phyloP scores from a whole-genome alignment of 345 rosid genomes.

The Cardamine occulta region DNA sequence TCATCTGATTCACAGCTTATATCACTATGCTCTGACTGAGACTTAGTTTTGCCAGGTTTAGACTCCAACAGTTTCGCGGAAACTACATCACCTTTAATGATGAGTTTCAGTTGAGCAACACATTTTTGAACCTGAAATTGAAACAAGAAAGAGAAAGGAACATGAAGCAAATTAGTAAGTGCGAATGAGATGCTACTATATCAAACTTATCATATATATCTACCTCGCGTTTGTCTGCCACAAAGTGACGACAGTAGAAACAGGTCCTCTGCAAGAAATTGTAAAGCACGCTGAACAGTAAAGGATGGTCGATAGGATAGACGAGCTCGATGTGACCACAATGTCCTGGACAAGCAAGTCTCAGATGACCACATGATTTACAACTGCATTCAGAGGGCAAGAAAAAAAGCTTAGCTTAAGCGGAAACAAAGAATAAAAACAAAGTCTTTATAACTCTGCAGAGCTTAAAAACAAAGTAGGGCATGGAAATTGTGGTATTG shows the following conservation, averaged over 20 bases:
- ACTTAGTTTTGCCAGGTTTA: neutral
- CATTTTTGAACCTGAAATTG: slow-evolving; percentile 60
- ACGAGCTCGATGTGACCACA: slow-evolving; percentile 89
- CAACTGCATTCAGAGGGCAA: slow-evolving; percentile 64
- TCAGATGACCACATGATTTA: slow-evolving; percentile 66
- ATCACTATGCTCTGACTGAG: neutral
- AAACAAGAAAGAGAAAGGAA: slow-evolving; percentile 28
- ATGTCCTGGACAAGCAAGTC: slow-evolving; percentile 79
- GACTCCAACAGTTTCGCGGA: slow-evolving; percentile 66
- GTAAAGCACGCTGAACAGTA: slow-evolving; percentile 67
- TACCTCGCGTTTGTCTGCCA: slow-evolving; percentile 50
- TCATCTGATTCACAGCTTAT: slow-evolving; percentile 25
- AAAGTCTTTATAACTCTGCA: neutral
- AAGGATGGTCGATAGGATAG: slow-evolving; percentile 71
- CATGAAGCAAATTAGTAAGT: slow-evolving; percentile 3
- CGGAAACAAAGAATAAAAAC: slow-evolving; percentile 1
- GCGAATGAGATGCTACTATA: slow-evolving; percentile 1
- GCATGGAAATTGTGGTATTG: neutral
- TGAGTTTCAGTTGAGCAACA: slow-evolving; percentile 67
- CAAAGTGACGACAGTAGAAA: slow-evolving; percentile 68
- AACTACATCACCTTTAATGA: slow-evolving; percentile 74
- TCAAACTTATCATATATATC: neutral
- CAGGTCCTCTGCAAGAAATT: slow-evolving; percentile 68
- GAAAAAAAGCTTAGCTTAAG: neutral
- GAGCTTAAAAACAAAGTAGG: neutral